These are phyloP conservation scores for Waltergamsia citrina DNA, from an alignment of 2,329 filamentous ascomycete species.

Conservation along the genomic window DNA sequence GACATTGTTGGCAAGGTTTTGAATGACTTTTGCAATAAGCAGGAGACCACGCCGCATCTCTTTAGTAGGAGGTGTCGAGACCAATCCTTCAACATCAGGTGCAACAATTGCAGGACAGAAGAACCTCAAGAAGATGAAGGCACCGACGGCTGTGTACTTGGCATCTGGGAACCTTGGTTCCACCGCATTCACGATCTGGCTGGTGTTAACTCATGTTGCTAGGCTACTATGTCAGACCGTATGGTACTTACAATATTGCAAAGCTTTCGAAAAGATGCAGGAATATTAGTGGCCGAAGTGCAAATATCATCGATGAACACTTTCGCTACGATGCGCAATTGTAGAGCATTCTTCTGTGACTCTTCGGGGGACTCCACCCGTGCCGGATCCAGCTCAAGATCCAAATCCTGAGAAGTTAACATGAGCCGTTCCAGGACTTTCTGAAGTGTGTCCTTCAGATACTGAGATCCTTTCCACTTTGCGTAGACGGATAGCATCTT, in stretches of 20 bases:
- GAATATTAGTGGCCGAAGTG: conserved; percentile 50
- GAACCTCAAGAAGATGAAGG: conserved; percentile 63
- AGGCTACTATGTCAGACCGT: background rate
- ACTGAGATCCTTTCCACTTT: conserved; percentile 59
- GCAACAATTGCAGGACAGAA: conserved; percentile 66
- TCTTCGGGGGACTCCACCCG: conserved; percentile 52
- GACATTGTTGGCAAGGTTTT: conserved; percentile 64
- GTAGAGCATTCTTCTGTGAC: conserved; percentile 54
- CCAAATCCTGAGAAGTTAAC: conserved; percentile 56
- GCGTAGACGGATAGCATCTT: conserved; percentile 65
- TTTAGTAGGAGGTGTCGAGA: conserved; percentile 50
- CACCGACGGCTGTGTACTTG: conserved; percentile 63
- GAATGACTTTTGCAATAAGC: conserved; percentile 62
- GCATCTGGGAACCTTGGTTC: conserved; percentile 56
- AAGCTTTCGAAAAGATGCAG: conserved; percentile 55
- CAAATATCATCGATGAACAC: conserved; percentile 66
- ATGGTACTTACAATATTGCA: conserved; percentile 54
- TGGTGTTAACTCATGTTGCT: background rate
- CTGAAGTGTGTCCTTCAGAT: conserved; percentile 54
- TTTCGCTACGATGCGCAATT: conserved; percentile 57
- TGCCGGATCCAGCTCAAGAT: conserved; percentile 58
- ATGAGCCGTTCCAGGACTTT: conserved; percentile 59
- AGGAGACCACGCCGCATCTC: conserved; percentile 60
- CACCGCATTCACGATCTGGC: conserved; percentile 52
- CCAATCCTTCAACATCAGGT: conserved; percentile 58